Conservation (phyloP, 208 protist species). For the Leishmania lainsoni region DNA sequence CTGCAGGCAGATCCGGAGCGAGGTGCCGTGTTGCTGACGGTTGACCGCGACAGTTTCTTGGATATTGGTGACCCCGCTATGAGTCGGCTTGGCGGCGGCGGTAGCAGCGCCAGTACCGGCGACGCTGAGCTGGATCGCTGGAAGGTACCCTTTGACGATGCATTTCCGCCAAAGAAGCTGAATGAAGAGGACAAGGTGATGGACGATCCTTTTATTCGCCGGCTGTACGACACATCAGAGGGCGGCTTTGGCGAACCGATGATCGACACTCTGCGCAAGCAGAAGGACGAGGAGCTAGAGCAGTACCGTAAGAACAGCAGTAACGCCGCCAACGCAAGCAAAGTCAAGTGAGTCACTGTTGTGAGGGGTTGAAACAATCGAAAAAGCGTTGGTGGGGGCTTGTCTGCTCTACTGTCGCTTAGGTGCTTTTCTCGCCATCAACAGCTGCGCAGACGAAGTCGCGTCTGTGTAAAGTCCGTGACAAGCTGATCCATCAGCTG, state of each 20-base stretch:
- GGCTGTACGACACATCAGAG: slow-evolving; percentile 66
- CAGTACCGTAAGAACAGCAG: slow-evolving; percentile 62
- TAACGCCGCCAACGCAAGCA: slow-evolving; percentile 13
- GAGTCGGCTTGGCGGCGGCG: slow-evolving; percentile 32
- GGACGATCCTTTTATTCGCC: slow-evolving; percentile 67
- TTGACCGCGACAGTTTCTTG: slow-evolving; percentile 80
- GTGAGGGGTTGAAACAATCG: neutral
- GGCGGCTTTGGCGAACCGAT: slow-evolving; percentile 77
- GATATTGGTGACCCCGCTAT: slow-evolving; percentile 77
- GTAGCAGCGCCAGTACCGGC: slow-evolving; percentile 44
- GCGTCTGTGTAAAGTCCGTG: neutral
- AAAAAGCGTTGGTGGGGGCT: neutral
- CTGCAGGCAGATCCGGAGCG: slow-evolving; percentile 75
- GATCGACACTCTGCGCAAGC: slow-evolving; percentile 79
- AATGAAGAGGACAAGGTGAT: slow-evolving; percentile 39
- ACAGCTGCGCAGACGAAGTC: neutral
- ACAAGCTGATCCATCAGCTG: neutral
- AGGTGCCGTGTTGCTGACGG: slow-evolving; percentile 65
- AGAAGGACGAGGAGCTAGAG: slow-evolving; percentile 92
- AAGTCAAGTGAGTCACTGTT: neutral
- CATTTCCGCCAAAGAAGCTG: slow-evolving; percentile 59
- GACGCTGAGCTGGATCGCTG: slow-evolving; percentile 84
- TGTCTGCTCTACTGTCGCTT: neutral
- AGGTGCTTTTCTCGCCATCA: neutral
- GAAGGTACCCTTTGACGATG: slow-evolving; percentile 74